Evolutionary conservation across 768 basidiomycete species (phyloP), one percentile per base, ranked within the genome.

Genomic region (Hygrocybe coccinea): DNA sequence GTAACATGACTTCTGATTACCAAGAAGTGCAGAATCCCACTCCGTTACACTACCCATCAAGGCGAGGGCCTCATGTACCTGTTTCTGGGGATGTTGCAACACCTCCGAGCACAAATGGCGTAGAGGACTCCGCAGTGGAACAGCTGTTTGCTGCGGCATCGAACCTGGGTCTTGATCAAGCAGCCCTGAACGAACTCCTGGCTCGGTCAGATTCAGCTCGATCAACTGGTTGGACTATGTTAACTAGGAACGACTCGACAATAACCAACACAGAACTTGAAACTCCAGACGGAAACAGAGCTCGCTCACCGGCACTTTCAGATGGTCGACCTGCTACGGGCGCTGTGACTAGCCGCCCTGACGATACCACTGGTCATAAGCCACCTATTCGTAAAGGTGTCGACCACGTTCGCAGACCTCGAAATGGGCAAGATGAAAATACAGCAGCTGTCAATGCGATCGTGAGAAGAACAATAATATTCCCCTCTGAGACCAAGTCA

Each of bases 391-490:
- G 72, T 44, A 71, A 66, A 57, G 60, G 67, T 25, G 47, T 61
- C 22, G 77, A 78, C 46, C 67, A 69, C 49, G 50, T 67, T 35
- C 79, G 78, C 43, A 69, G 73, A 50, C 71, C 74, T 29, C 76
- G 71, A 52, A 76, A 77, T 54, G 69, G 68, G 1, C 69, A 72
- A 37, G 57, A 57, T 37, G 76, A 72, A 45, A 71, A 67, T 46
- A 56, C 57, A 35, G 48, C 50, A 35, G 65, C 65, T 50, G 62
- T 67, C 41, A 83, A 74, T 60, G 68, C 82, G 21, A 71, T 92
- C 56, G 78, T 92, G 50, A 81, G 91, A 64, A 78, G 91, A 63
- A 93, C 91, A 1, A 79, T 92, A 61, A 86, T 91, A 62, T 82
- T 85, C 63, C 85, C 89, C 47, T 85, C 85, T 54, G 88, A 90